Evolutionary conservation across 2,329 filamentous ascomycete genomes (phyloP).

Genomic region (Colletotrichum camelliae): DNA sequence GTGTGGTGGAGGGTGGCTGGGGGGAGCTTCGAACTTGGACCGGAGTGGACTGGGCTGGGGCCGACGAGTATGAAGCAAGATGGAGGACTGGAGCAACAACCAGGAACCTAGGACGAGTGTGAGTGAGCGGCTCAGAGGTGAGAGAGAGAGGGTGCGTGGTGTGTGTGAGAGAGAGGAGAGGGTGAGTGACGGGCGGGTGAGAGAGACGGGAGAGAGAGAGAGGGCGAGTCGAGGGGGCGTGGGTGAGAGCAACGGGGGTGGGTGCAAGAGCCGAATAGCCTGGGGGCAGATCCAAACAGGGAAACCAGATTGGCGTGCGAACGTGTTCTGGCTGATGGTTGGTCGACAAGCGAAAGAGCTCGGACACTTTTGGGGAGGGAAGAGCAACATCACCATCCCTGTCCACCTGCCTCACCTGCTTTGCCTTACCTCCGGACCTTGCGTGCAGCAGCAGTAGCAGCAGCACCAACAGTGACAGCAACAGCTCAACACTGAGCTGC

Average conservation of each 20-base stretch:
- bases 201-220: not conserved
- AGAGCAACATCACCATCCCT: constrained; percentile 23
- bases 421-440: not conserved
- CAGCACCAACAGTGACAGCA: not conserved
- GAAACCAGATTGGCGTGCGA: not conserved
- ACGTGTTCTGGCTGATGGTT: constrained; percentile 7
- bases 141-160: not conserved
- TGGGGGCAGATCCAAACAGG: constrained; percentile 20
- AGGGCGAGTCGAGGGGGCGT: not conserved
- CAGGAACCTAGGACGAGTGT: not conserved
- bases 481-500: not conserved
- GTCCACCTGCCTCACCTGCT: not conserved
- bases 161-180: constrained; percentile 2
- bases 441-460: not conserved
- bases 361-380: constrained; percentile 3
- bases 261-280: not conserved
- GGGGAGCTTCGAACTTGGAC: constrained; percentile 17
- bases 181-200: not conserved
- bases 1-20: constrained; percentile 18
- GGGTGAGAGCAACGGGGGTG: constrained; percentile 3
- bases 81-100: not conserved
- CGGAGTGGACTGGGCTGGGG: constrained; percentile 5
- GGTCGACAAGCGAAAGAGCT: constrained; percentile 16
- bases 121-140: not conserved
- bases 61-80: not conserved